A percentile compares a stretch with the other conserved stretches of the same genome.
Conservation (phyloP, 345 rosid genomes). For the Arabis hirsuta region DNA sequence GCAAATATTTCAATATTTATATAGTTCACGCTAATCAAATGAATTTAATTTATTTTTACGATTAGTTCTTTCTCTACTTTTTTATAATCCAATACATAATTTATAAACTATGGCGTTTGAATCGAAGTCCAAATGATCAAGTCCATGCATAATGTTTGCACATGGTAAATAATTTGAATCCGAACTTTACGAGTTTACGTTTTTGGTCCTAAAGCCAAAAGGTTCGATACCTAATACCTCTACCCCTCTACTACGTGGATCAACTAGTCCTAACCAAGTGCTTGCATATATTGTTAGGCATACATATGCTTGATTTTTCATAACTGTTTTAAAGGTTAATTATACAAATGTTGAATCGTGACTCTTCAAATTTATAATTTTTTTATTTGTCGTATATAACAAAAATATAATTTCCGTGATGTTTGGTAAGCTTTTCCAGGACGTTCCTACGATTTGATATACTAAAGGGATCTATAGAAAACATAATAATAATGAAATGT, state of each 20-base stretch:
- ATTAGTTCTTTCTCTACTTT: too few species aligned
- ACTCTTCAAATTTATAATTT: conserved; percentile 6
- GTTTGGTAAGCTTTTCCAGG: conserved; percentile 39
- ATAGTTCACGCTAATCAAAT: too few species aligned
- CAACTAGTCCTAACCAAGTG: neutral
- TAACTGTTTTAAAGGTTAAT: neutral
- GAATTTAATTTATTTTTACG: too few species aligned
- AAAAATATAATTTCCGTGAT: conserved; percentile 23
- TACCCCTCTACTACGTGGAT: neutral
- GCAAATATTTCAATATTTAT: too few species aligned
- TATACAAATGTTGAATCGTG: conserved; percentile 17
- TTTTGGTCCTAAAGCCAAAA: too few species aligned
- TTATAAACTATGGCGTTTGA: too few species aligned
- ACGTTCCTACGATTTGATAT: conserved; percentile 25
- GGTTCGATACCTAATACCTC: too few species aligned
- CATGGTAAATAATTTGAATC: too few species aligned
- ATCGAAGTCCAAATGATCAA: too few species aligned
- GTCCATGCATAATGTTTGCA: too few species aligned
- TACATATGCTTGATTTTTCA: neutral
- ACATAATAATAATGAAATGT: conserved; percentile 16
- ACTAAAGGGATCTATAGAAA: neutral
- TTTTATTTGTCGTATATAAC: neutral
- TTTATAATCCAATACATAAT: too few species aligned
- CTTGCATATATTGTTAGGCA: neutral
- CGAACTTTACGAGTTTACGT: too few species aligned